Conservation (phyloP, 139 green algal species). For the Chlorella sp. region DNA sequence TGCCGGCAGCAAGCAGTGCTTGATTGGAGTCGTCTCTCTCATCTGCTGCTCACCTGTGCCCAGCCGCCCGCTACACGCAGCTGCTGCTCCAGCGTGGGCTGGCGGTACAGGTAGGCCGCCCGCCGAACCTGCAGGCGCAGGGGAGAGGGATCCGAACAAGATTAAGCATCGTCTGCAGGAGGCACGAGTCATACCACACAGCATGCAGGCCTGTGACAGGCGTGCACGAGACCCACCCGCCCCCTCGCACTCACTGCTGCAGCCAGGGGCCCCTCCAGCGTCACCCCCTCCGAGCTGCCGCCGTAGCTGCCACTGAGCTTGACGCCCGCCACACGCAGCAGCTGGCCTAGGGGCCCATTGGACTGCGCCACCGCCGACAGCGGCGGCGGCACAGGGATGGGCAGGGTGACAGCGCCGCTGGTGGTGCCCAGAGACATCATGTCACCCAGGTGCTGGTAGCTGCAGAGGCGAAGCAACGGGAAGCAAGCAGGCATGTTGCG, state of each 20-base stretch:
- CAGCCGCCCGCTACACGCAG: constrained; percentile 72
- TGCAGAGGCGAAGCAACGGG: constrained; percentile 9
- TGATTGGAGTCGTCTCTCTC: too few relatives aligned
- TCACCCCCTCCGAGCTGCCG: constrained; percentile 59
- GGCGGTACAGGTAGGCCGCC: constrained; percentile 92
- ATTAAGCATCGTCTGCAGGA: too few relatives aligned
- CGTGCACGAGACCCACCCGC: too few relatives aligned
- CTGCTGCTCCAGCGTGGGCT: constrained; percentile 93
- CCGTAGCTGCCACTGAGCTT: constrained; percentile 34
- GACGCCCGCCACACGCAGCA: constrained; percentile 67
- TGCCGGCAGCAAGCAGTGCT: too few relatives aligned
- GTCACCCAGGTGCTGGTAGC: constrained; percentile 97
- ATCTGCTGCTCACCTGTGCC: constrained; percentile 37
- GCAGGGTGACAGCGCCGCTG: constrained; percentile 84
- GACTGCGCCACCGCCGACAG: constrained; percentile 56
- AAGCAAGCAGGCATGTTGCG: background rate
- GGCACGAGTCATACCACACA: too few relatives aligned
- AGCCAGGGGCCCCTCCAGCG: constrained; percentile 86
- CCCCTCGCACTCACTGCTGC: constrained; percentile 32
- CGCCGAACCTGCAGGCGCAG: constrained; percentile 56
- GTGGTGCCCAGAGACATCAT: constrained; percentile 95
- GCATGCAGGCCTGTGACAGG: too few relatives aligned
- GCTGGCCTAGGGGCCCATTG: constrained; percentile 62
- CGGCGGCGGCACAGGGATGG: constrained; percentile 63
- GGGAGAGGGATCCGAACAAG: too few relatives aligned